A percentile compares a stretch with the other conserved stretches of the same genome.
phyloP scores from a whole-genome alignment of 2,329 filamentous ascomycete species.

The Diaporthe nobilis region DNA sequence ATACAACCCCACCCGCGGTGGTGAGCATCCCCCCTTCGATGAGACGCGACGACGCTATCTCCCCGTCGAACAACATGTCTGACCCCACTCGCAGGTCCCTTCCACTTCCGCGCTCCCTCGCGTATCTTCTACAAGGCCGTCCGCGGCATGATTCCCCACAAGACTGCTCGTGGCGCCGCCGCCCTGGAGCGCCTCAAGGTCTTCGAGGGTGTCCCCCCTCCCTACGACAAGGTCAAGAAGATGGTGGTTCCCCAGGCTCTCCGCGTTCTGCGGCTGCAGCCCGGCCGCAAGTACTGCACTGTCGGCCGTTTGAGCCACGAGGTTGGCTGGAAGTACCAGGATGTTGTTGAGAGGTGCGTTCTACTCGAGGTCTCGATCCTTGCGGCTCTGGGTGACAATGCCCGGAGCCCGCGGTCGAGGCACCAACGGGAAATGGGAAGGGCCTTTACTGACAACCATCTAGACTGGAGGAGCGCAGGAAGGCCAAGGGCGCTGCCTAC shows the following conservation, averaged over 20 bases:
- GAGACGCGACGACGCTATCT: conserved; percentile 43
- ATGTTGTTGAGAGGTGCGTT: conserved; percentile 95
- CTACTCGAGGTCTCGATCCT: not conserved
- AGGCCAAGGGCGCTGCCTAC: conserved; percentile 99
- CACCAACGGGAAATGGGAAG: conserved; percentile 41
- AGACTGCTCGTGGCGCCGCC: conserved; percentile 97
- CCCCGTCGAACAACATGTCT: conserved; percentile 60
- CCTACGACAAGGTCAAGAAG: conserved; percentile 99
- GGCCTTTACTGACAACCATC: conserved; percentile 42
- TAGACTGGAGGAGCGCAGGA: conserved; percentile 99
- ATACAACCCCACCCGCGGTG: conserved; percentile 99
- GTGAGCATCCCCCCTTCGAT: conserved; percentile 65
- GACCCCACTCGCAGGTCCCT: conserved; percentile 78
- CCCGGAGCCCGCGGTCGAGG: not conserved
- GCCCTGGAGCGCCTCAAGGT: conserved; percentile 99
- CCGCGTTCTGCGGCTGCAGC: conserved; percentile 95
- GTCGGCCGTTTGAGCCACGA: conserved; percentile 98
- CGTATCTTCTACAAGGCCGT: conserved; percentile 99
- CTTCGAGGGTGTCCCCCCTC: conserved; percentile 98
- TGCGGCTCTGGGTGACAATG: not conserved
- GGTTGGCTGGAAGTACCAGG: conserved; percentile 99
- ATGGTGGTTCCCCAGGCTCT: conserved; percentile 99
- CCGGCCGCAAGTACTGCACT: conserved; percentile 99
- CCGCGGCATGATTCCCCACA: conserved; percentile 99
- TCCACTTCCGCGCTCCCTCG: conserved; percentile 99